Base-by-base conservation (phyloP, 768 basidiomycete genomes). In the Serendipita sp. region DNA sequence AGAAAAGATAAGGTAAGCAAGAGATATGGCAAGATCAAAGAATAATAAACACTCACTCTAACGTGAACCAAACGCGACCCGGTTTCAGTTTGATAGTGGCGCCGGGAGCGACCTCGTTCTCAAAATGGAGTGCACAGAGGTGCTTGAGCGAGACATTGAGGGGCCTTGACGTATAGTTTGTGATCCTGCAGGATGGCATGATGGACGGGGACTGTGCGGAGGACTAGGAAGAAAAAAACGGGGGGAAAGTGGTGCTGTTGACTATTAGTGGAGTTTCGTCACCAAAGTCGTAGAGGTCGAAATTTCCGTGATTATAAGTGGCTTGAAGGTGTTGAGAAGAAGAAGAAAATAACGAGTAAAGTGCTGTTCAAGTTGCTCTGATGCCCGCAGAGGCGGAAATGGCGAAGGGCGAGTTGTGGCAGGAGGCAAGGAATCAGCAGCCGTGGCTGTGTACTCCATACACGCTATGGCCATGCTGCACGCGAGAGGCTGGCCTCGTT, bases 151-250 rank as follows among this genome's bases (percentile, higher is more conserved):
- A 60, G 23, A 15, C 10, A 35, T 60, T 60, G 10, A 60, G 10
- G 23, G 56, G 56, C 7, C 35, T 11, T 4, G 56, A 28, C 2
- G 56, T 60, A 36, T 18, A 60, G 35, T 60, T 60, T 3, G 56
- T 60, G 34, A 60, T 60, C 23, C 56, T 30, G n/a, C 56, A 60
- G 23, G 56, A 60, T 28, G 56, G 56, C 56, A 60, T 60, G 16
- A 35, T 60, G 23, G 56, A 18, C 48, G 48, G 8, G 13, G 38
- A 13, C 7, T 23, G 13, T 7, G 38, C 7, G 38, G 38, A 41
- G 1, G 38, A 5, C 38, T 41, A 7, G 38, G 1, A 13, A 51
- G 48, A 51, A 51, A 51, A 8, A 51, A 18, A 51, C n/a, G n/a
- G n/a, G 4, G 5, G 48, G 30, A 8, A n/a, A 5, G 5, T 18